Evolutionary conservation across 805 yeast genomes (phyloP), one percentile per base, ranked within the genome.

Genomic region (Candida stauntonica): DNA sequence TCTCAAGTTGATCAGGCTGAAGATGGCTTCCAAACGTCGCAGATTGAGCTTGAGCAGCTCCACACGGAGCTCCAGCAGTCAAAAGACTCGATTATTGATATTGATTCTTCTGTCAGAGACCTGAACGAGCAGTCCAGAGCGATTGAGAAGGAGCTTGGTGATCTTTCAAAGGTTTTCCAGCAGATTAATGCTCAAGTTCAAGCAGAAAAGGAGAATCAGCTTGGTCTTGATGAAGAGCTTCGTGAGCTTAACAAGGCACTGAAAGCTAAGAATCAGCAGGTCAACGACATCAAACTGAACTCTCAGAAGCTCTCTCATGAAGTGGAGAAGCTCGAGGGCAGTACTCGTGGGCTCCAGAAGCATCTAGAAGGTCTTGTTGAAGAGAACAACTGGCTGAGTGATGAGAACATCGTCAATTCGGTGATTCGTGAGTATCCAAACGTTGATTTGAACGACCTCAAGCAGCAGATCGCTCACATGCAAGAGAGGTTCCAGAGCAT

Each of bases 221-320:
- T 78, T 32, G 88, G 88, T 2, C 68, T 86, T 29, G 81, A 83
- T 55, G 93, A 83, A 42, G 96, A 89, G 57, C 66, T 87, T 29
- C 68, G 67, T 19, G 88, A 82, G 41, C 65, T 83, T 54, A 70
- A 67, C 11, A 55, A 53, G 21, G 57, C 72, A 3, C 56, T 81
- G 18, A 69, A 68, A 38, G 60, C 60, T 3, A 75, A 73, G 38
- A 60, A 55, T 24, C 61, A 59, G 21, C 44, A 42, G 17, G 58
- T 72, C 33, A 71, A 68, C 37, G 71, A 74, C 18, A 57, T 64
- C 8, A 77, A 73, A 42, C 56, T 82, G 28, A 69, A 72, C 37
- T 58, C 72, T 5, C 84, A 79, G 51, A 70, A 72, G 42, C 54
- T 78, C 33, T 61, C 66, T 3, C 79, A 80, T 51, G 81, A 76